These are phyloP conservation scores for Cladophialophora chaetospira DNA, from an alignment of 2,329 filamentous ascomycete genomes.

Conservation along the genomic window DNA sequence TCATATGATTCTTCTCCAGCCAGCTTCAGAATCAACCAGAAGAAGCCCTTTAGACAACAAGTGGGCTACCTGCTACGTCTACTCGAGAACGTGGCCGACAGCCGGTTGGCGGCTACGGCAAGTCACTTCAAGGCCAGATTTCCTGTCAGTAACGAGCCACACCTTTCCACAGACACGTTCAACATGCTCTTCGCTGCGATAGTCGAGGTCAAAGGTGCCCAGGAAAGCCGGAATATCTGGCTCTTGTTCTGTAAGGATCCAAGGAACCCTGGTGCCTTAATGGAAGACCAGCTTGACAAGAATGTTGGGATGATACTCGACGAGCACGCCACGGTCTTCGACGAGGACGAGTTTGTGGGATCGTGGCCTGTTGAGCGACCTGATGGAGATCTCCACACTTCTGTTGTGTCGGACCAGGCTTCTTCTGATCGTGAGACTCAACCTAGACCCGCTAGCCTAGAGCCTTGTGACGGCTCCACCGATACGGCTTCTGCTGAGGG, in stretches of 20 bases:
- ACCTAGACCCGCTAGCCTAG: no score
- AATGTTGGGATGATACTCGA: not conserved
- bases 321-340: not conserved
- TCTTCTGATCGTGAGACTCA: no score
- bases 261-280: not conserved
- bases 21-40: constrained; percentile 25
- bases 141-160: constrained; percentile 24
- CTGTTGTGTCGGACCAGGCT: not conserved
- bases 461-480: not conserved
- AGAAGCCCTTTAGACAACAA: constrained; percentile 27
- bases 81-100: constrained; percentile 21
- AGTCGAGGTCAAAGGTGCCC: constrained; percentile 51
- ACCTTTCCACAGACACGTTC: constrained; percentile 24
- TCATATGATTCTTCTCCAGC: constrained; percentile 19
- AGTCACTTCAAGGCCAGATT: constrained; percentile 16
- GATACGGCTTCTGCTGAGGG: not conserved
- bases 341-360: not conserved
- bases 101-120: constrained; percentile 13
- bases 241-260: constrained; percentile 49
- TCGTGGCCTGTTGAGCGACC: not conserved
- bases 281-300: not conserved
- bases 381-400: not conserved
- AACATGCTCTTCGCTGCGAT: constrained; percentile 52
- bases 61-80: constrained; percentile 28
- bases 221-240: constrained; percentile 51